Conservation (phyloP, 2,329 filamentous ascomycete species). For the Ophiostoma piceae region DNA sequence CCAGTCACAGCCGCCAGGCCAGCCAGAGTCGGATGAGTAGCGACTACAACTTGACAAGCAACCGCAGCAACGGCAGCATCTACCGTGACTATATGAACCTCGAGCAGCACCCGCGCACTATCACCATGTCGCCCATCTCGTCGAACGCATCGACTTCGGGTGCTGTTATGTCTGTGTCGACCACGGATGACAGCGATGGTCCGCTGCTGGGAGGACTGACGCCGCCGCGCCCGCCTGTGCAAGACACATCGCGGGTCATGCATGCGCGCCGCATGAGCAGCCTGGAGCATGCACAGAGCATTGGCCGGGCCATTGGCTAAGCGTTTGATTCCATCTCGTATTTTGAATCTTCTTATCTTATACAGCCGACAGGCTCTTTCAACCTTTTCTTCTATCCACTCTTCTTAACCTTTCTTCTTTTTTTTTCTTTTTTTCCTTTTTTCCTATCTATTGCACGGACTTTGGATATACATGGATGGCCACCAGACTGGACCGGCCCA, state of each 20-base stretch:
- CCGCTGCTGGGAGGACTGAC: slow-evolving; percentile 43
- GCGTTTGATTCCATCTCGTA: neutral
- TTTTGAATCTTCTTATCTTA: neutral
- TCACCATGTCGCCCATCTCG: neutral
- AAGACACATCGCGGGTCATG: slow-evolving; percentile 8
- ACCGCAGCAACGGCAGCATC: slow-evolving; percentile 30
- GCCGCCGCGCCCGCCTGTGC: slow-evolving; percentile 39
- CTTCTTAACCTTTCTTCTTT: neutral
- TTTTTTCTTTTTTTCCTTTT: neutral
- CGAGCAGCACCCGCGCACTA: slow-evolving; percentile 1
- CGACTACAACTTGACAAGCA: slow-evolving; percentile 32
- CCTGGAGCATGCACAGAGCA: slow-evolving; percentile 4
- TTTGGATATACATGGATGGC: neutral
- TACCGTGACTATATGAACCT: slow-evolving; percentile 19
- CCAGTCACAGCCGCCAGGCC: slow-evolving; percentile 26
- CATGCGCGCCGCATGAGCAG: slow-evolving; percentile 18
- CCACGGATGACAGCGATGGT: slow-evolving; percentile 39
- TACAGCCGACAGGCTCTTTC: neutral
- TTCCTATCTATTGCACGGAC: neutral
- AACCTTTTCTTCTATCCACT: neutral
- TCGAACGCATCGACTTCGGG: slow-evolving; percentile 5
- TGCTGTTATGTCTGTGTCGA: neutral
- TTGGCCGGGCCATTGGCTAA: slow-evolving; percentile 20
- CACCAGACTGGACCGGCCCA: slow-evolving; percentile 10
- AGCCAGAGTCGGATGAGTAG: slow-evolving; percentile 28